Evolutionary conservation across 2,329 filamentous ascomycete genomes (phyloP).

Genomic region (Stagonosporopsis vannaccii): DNA sequence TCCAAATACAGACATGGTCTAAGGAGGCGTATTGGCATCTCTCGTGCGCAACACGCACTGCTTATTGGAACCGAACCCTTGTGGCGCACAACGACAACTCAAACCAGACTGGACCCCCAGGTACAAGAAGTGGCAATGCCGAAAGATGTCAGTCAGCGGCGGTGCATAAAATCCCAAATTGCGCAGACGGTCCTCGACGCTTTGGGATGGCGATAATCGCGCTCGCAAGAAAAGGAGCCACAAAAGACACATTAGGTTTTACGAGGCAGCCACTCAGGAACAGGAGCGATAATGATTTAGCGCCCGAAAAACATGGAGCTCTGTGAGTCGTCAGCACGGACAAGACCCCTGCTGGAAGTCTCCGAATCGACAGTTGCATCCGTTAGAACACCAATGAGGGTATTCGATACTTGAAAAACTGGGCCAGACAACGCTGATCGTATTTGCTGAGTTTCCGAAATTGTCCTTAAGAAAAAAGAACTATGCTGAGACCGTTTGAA

Average conservation of each 20-base stretch:
- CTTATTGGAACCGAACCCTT: slow-evolving; percentile 41
- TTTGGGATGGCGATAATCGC: slow-evolving; percentile 43
- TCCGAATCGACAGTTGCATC: slow-evolving; percentile 42
- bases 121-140: slow-evolving; percentile 44
- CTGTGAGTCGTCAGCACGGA: slow-evolving; percentile 42
- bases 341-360: slow-evolving; percentile 43
- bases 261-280: slow-evolving; percentile 44
- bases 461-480: slow-evolving; percentile 45
- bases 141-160: slow-evolving; percentile 37
- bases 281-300: slow-evolving; percentile 43
- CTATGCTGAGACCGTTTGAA: slow-evolving; percentile 40
- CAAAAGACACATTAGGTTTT: slow-evolving; percentile 46
- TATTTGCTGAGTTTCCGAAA: slow-evolving; percentile 49
- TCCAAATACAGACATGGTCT: slow-evolving; percentile 35
- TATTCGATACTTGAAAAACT: slow-evolving; percentile 33
- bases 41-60: slow-evolving; percentile 34
- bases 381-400: slow-evolving; percentile 42
- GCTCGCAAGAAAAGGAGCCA: slow-evolving; percentile 41
- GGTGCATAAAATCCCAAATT: slow-evolving; percentile 43
- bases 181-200: slow-evolving; percentile 43
- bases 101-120: slow-evolving; percentile 30
- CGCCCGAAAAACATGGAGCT: slow-evolving; percentile 42
- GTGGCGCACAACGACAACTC: slow-evolving; percentile 33
- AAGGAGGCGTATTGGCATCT: slow-evolving; percentile 40
- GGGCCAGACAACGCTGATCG: slow-evolving; percentile 47